phyloP scores from a whole-genome alignment of 1,139 yeast species.

The Wickerhamomyces sp. region DNA sequence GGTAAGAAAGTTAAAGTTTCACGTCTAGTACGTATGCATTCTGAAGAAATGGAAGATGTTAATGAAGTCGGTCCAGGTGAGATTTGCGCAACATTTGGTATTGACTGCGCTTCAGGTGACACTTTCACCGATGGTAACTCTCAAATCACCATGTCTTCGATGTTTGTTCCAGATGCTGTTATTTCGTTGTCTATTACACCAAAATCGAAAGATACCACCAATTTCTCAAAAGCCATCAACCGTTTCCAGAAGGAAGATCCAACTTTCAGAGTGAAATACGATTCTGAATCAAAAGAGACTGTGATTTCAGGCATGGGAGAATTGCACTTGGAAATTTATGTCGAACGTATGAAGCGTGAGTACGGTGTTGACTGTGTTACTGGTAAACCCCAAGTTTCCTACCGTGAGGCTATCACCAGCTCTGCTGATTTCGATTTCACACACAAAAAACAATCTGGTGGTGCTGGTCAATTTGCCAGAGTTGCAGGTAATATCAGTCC shows the following conservation, averaged over 20 bases:
- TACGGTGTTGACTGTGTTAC: constrained; percentile 93
- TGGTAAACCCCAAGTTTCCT: constrained; percentile 97
- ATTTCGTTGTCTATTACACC: constrained; percentile 90
- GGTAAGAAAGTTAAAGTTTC: constrained; percentile 93
- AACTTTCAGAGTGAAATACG: constrained; percentile 89
- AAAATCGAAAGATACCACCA: constrained; percentile 79
- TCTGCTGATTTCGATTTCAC: constrained; percentile 85
- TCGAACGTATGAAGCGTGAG: constrained; percentile 96
- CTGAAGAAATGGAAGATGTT: constrained; percentile 97
- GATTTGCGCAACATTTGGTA: constrained; percentile 98
- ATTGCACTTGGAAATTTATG: constrained; percentile 91
- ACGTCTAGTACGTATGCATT: constrained; percentile 97
- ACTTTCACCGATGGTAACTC: constrained; percentile 84
- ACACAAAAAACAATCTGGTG: constrained; percentile 98
- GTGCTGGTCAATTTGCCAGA: constrained; percentile 99
- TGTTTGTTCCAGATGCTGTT: constrained; percentile 98
- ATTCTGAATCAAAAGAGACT: constrained; percentile 90
- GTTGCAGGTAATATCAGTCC: constrained; percentile 84
- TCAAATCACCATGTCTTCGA: constrained; percentile 87
- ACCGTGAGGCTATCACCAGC: constrained; percentile 84
- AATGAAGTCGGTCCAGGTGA: constrained; percentile 97
- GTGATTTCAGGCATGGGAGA: constrained; percentile 99
- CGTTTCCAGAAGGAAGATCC: constrained; percentile 99
- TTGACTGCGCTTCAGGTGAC: constrained; percentile 99
- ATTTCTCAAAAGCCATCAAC: constrained; percentile 93